Evolutionary conservation across 1,139 yeast genomes (phyloP).

Genomic region (Geotrichum siamense): DNA sequence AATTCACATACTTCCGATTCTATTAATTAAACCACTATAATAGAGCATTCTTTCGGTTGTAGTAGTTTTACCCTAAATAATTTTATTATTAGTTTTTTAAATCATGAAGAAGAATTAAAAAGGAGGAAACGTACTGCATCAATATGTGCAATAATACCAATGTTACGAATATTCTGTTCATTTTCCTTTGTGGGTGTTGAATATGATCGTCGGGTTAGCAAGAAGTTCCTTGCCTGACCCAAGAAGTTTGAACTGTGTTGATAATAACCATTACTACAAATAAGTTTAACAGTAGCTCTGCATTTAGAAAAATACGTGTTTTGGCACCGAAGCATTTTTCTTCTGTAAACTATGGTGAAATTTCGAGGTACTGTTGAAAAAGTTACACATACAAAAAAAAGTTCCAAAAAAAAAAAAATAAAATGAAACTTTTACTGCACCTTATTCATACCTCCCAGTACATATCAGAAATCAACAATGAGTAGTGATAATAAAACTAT

Average conservation of each 20-base stretch:
- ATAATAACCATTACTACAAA: no score
- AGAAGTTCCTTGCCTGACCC: no score
- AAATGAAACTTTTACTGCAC: no score
- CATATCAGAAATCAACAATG: no score
- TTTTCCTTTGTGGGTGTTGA: conserved; percentile 5
- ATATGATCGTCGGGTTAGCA: conserved; percentile 3
- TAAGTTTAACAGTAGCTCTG: no score
- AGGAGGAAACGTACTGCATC: conserved; percentile 49
- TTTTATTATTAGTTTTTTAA: background rate
- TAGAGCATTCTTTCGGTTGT: conserved; percentile 88
- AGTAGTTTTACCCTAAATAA: conserved; percentile 61
- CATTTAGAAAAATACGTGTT: no score
- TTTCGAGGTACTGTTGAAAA: no score
- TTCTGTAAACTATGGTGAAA: background rate
- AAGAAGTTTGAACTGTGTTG: no score
- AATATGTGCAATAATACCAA: conserved; percentile 79
- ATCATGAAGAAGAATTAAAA: conserved; percentile 8
- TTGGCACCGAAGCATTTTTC: background rate
- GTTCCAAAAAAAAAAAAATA: no score
- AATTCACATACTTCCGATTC: conserved; percentile 51
- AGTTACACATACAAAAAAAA: no score
- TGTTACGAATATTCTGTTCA: conserved; percentile 45
- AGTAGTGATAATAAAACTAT: conserved; percentile 9
- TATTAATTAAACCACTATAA: conserved; percentile 70
- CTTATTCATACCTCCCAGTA: no score